phyloP scores from a whole-genome alignment of 345 rosid species.

The Raphanus sativus region DNA sequence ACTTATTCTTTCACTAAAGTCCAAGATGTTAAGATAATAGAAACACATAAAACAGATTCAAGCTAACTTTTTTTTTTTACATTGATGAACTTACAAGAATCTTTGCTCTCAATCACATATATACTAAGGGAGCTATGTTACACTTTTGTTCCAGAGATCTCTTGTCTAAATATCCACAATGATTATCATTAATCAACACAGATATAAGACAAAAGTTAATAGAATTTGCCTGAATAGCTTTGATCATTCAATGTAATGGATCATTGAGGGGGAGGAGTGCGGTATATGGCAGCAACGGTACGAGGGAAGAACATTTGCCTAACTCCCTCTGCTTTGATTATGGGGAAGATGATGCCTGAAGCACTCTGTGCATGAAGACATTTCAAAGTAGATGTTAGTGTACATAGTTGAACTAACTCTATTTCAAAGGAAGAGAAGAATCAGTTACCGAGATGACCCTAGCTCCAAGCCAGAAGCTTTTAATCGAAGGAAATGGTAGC shows the following conservation, averaged over 20 bases:
- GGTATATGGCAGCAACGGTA: constrained; percentile 23
- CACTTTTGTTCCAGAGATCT: not conserved
- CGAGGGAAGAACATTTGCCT: constrained; percentile 53
- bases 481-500: constrained; percentile 40
- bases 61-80: not conserved
- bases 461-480: constrained; percentile 39
- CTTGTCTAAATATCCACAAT: not conserved
- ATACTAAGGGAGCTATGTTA: constrained; percentile 6
- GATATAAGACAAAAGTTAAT: not conserved
- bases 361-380: constrained; percentile 38
- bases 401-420: not conserved
- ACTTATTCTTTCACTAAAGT: not conserved
- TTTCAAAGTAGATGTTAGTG: not conserved
- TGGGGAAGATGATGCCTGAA: constrained; percentile 49
- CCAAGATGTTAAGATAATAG: not conserved
- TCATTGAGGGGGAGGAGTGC: constrained; percentile 30
- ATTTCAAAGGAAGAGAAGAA: not conserved
- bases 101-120: not conserved
- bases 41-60: not conserved
- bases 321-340: constrained; percentile 51
- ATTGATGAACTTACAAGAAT: not conserved
- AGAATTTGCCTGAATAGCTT: not conserved
- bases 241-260: not conserved
- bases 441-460: constrained; percentile 35
- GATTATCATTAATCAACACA: not conserved